These are phyloP conservation scores for Puya raimondii DNA, from an alignment of 176 grass and related monocot species.

Conservation along the genomic window DNA sequence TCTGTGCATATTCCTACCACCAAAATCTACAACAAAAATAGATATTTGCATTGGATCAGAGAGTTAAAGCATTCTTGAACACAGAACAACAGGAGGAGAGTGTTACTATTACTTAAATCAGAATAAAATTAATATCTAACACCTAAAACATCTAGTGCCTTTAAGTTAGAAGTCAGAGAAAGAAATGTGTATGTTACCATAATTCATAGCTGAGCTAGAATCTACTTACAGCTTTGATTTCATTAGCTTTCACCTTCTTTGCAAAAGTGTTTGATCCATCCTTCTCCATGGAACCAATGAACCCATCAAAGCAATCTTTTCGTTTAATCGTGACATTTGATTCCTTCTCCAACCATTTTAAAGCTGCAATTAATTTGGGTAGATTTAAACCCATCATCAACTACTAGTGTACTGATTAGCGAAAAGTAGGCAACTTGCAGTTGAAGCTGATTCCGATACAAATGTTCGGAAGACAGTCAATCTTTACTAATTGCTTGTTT, in stretches of 20 bases:
- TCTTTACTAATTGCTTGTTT: no score
- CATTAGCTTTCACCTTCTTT: slow-evolving; percentile 12
- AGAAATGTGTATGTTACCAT: not conserved
- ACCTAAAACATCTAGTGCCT: not conserved
- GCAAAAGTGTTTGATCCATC: slow-evolving; percentile 24
- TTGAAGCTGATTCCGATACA: no score
- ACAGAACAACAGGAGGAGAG: not conserved
- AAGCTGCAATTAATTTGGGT: not conserved
- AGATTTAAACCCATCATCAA: not conserved
- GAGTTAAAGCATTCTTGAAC: not conserved
- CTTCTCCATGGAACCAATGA: slow-evolving; percentile 19
- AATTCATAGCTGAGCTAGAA: not conserved
- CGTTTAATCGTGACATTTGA: slow-evolving; percentile 13
- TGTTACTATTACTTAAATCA: not conserved
- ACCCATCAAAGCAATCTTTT: slow-evolving; percentile 22
- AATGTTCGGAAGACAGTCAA: no score
- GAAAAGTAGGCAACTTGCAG: no score
- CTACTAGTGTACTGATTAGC: not conserved
- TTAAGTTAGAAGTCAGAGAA: not conserved
- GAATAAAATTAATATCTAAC: not conserved
- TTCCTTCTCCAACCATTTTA: slow-evolving; percentile 27
- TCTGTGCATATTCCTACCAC: slow-evolving; percentile 24
- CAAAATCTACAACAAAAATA: slow-evolving; percentile 15
- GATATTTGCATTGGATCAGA: not conserved
- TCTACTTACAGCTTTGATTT: slow-evolving; percentile 14